A percentile compares a stretch with the other conserved stretches of the same genome.
Evolutionary conservation across 202 grass and related monocot genomes (phyloP).

Genomic region (Setaria italica): DNA sequence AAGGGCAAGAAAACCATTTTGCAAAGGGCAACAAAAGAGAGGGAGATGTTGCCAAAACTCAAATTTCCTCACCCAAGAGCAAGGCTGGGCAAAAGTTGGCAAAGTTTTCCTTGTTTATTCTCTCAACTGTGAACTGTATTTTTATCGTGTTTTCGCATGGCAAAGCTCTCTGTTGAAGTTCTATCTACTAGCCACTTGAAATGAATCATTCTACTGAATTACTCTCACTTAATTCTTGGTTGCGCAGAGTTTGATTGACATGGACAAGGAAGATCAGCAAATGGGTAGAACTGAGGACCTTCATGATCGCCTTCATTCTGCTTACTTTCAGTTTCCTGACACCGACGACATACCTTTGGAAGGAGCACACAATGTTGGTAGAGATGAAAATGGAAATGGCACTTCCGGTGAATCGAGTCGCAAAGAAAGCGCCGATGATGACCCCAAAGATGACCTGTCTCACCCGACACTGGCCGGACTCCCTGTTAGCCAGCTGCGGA

Average conservation of each 20-base stretch:
- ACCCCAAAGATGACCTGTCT: slow-evolving; percentile 37
- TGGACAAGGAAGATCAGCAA: slow-evolving; percentile 75
- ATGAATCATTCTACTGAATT: slow-evolving; percentile 19
- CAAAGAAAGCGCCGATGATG: slow-evolving; percentile 21
- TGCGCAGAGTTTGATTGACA: slow-evolving; percentile 85
- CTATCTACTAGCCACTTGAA: slow-evolving; percentile 2
- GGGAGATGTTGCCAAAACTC: background rate
- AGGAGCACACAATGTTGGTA: slow-evolving; percentile 27
- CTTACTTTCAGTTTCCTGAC: slow-evolving; percentile 68
- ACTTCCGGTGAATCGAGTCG: slow-evolving; percentile 45
- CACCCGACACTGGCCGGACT: slow-evolving; percentile 67
- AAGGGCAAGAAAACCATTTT: background rate
- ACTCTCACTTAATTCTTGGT: background rate
- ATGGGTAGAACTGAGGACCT: slow-evolving; percentile 66
- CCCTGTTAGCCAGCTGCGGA: slow-evolving; percentile 55
- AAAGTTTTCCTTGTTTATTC: background rate
- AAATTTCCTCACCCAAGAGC: background rate
- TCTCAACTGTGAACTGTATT: background rate
- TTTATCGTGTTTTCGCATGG: background rate
- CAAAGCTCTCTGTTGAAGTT: background rate
- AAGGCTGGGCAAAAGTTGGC: background rate
- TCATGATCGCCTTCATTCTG: slow-evolving; percentile 49
- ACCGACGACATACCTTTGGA: slow-evolving; percentile 47
- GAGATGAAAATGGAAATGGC: slow-evolving; percentile 42
- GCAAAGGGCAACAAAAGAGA: background rate